Evolutionary conservation across 2,329 filamentous ascomycete species (phyloP), one percentile per base, ranked within the genome.

Genomic region (Orbilia blumenaviensis): DNA sequence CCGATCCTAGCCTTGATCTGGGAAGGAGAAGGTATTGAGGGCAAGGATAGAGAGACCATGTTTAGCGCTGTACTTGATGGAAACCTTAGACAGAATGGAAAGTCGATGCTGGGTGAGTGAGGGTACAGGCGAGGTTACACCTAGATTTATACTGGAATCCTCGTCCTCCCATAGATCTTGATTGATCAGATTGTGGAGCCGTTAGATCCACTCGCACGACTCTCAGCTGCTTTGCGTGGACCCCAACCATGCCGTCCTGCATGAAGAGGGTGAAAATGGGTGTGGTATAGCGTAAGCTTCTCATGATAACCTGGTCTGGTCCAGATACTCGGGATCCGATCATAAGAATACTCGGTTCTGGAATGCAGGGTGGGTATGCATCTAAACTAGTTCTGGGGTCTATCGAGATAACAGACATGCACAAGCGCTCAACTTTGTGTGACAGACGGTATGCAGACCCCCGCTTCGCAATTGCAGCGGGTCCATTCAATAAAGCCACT

Each of bases 1-100:
- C 79, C 80, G 66, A 84, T 76, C 74, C 79, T 83, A 21, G 82
- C 80, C 78, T 82, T 83, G 66, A 83, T 78, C 42, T 78, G 78
- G 25, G 78, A 78, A 2, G 81, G 80, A 52, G 81, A 60, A 8
- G 64, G 72, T 29, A 76, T 27, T 18, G 54, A 63, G 12, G 69
- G 69, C 48, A 75, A 48, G 27, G 62, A 67, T 42, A 75, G 36
- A 21, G 69, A 75, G 29, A 76, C 72, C 72, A 76, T 76, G 48
- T 76, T 76, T 64, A 42, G 50, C 32, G 21, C 2, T 58, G 46
- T 56, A 29, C 23, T 58, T 42, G 3, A 38, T 61, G 62, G n/a
- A 18, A 68, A 46, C 38, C 58, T 41, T 58, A 23, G 25, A 25
- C 6, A 46, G 23, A 66, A 56, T 58, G 42, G 48, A 60, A 69